Conservation (phyloP, 23 red algal genomes). For the Cyanidium caldarium region DNA sequence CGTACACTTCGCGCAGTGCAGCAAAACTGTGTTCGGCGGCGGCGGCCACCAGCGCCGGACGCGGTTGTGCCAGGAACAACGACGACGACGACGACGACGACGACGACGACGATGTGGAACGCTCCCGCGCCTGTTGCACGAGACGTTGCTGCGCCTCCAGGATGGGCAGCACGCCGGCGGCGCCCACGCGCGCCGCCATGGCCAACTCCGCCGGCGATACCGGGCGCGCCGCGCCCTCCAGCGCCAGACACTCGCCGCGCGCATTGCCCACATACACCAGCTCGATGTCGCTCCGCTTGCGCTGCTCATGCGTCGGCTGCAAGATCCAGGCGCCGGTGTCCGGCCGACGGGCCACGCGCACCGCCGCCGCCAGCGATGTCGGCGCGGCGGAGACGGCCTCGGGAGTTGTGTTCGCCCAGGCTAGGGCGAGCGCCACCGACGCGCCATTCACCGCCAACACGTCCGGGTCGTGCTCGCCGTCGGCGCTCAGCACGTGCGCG, state of each 20-base stretch:
- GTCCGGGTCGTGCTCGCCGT: constrained; percentile 1
- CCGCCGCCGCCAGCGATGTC: neutral
- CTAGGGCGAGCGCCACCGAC: neutral
- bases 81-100: neutral
- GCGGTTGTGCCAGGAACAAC: neutral
- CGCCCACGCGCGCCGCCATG: neutral
- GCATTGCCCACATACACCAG: neutral
- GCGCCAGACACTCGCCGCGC: neutral
- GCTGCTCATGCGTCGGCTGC: constrained; percentile 1
- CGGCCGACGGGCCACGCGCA: too few relatives aligned
- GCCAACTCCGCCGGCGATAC: neutral
- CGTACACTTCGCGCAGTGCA: neutral
- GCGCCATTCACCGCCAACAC: constrained; percentile 5
- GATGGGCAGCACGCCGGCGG: neutral
- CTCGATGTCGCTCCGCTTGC: neutral
- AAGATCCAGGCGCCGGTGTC: constrained; percentile 3
- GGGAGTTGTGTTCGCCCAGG: neutral
- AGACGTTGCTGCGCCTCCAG: neutral
- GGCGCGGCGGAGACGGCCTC: constrained; percentile 19
- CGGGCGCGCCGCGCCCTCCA: neutral
- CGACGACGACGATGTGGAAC: too few relatives aligned
- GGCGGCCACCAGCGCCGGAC: neutral
- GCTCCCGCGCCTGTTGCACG: neutral
- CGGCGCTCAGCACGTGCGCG: constrained; percentile 26
- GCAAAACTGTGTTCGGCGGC: neutral